Conservation (phyloP, 257 asterid species). For the Ilex aquifolium region DNA sequence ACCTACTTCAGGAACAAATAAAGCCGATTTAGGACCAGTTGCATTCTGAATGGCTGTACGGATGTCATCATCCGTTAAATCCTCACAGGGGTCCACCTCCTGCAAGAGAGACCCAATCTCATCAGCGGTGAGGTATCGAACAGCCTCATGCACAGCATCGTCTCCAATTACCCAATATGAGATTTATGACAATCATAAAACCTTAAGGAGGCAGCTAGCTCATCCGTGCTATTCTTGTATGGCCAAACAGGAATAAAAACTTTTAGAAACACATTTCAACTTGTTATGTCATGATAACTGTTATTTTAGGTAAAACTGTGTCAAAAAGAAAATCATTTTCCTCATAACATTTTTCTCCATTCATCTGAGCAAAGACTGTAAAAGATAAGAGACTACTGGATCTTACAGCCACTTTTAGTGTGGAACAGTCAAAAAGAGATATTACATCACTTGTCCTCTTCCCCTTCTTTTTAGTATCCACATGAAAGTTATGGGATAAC, state of each 20-base stretch:
- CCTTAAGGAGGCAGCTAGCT: background rate
- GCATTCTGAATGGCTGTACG: constrained; percentile 93
- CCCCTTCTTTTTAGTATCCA: too few species aligned
- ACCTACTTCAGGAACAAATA: constrained; percentile 88
- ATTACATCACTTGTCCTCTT: too few species aligned
- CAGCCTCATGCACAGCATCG: constrained; percentile 4
- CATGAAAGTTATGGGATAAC: too few species aligned
- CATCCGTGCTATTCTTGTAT: background rate
- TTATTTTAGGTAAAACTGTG: too few species aligned
- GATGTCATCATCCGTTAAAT: constrained; percentile 88
- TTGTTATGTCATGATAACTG: background rate
- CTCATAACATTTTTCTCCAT: too few species aligned
- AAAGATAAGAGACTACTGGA: too few species aligned
- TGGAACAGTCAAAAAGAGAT: too few species aligned
- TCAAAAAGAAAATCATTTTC: too few species aligned
- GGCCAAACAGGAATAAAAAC: background rate
- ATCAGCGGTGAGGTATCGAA: background rate
- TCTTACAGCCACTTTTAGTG: too few species aligned
- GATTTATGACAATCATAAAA: background rate
- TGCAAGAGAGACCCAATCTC: constrained; percentile 29
- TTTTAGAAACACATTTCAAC: background rate
- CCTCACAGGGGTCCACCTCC: constrained; percentile 97
- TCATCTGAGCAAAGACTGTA: too few species aligned
- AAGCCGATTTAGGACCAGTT: constrained; percentile 77
- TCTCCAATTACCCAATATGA: background rate